Evolutionary conservation across 371 early-diverging fungal species (phyloP), one percentile per base, ranked within the genome.

Genomic region (Saksenaea oblongispora): DNA sequence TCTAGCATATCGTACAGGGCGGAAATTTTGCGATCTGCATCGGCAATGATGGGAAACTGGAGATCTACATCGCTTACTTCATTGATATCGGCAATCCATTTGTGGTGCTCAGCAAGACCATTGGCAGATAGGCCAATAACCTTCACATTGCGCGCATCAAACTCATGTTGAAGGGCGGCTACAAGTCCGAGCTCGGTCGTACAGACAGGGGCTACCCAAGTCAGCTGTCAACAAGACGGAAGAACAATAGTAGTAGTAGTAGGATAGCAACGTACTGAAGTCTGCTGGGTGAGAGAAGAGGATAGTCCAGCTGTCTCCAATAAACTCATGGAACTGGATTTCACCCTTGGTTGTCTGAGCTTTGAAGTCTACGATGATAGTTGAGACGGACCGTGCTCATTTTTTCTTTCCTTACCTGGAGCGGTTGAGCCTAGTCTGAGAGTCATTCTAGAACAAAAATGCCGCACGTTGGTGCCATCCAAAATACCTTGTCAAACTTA

Each of bases 271-370:
- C 81, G 71, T 79, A 86, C 89, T 95, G 63, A 94, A 96, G 82
- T 94, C 95, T 57, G 93, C 95, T 26, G 95, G 96, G 75, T 95
- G 95, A 39, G 95, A 95, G 80, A 97, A 97, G 28, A 97, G 87
- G 54, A 95, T 82, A 47, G 86, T 90, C 97, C 97, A 97, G 17
- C 86, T 83, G 65, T 84, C 84, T 59, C 87, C 88, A 62, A 94
- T 89, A 61, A 82, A 94, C 17, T 88, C 84, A 73, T 97, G 95
- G 85, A 97, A 94, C 66, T 87, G 78, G 79, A 96, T 90, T 27
- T 69, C 71, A 61, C 97, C 95, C 64, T 88, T 62, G 26, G 97
- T 97, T 60, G 95, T 92, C 54, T 89, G 69, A 39, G 93, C 93
- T 34, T 75, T 72, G 69, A 97, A 97, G 76, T 94, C 84, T 74